Percentiles rank a stretch among this genome's conserved stretches.
phyloP scores from a whole-genome alignment of 345 rosid species.

The Acer negundo region DNA sequence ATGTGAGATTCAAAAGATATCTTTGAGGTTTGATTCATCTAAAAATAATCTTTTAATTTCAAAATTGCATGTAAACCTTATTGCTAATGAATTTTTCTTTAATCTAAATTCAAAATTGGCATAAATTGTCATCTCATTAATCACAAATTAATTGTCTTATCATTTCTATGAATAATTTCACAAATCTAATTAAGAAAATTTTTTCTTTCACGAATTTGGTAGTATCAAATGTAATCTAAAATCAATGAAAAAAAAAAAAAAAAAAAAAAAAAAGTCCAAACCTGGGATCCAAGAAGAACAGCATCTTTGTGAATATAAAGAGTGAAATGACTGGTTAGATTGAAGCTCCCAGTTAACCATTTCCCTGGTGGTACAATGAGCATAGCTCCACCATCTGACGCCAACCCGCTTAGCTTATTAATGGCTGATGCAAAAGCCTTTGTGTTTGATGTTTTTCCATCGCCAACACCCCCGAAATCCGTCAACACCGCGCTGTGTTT shows the following conservation, averaged over 20 bases:
- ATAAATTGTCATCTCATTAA: too few relatives aligned
- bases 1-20: background rate
- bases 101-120: too few relatives aligned
- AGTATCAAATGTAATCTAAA: too few relatives aligned
- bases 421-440: conserved; percentile 57
- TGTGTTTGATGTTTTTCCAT: conserved; percentile 75
- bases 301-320: conserved; percentile 71
- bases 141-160: too few relatives aligned
- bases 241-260: background rate
- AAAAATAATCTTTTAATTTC: background rate
- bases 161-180: too few relatives aligned
- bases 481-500: conserved; percentile 61
- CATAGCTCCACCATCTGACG: conserved; percentile 66
- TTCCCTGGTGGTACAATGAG: conserved; percentile 80
- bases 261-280: conserved; percentile 18
- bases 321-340: conserved; percentile 82
- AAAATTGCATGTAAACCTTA: too few relatives aligned
- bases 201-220: too few relatives aligned
- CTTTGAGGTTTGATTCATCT: background rate
- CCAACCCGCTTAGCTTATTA: conserved; percentile 44
- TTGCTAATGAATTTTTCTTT: too few relatives aligned
- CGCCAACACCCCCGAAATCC: conserved; percentile 78
- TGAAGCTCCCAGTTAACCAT: conserved; percentile 88
- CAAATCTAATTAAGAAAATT: too few relatives aligned
- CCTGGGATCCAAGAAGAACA: conserved; percentile 73